Base-by-base conservation (phyloP, 345 rosid species). In the Bruguiera gymnorhiza region DNA sequence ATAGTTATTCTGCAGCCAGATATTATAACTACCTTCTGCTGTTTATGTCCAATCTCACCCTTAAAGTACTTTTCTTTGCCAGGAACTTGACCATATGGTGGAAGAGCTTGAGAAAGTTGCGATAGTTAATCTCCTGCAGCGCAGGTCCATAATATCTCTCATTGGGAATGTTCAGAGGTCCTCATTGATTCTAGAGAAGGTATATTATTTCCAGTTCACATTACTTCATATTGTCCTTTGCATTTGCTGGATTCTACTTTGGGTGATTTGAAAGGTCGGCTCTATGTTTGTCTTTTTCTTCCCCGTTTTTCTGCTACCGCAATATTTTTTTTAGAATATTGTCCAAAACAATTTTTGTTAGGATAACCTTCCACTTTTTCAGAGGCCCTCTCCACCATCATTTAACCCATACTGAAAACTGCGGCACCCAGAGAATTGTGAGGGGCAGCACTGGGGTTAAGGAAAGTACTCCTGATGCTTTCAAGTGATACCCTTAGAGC, bases 21-120 rank as follows among this genome's bases (percentile, higher is more conserved):
- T 26, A 60, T 37, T 63, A 31, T 50, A 21, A 68, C 21, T 43
- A 53, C 27, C 9, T 32, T 75, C 65, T 10, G 20, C 2, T 60
- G 36, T 37, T 76, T 46, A 73, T 67, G 55, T 75, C 29, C 13
- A 20, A 15, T 70, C 60, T 59, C 6, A 29, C 20, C 11, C 64
- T 24, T 57, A 34, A 52, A 34, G 32, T 34, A 23, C 63, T 48
- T 60, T 59, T 36, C 62, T 60, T 67, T 5, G 34, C 65, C 87
- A 95, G 99, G 98, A 95, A 84, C 99, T 95, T 65, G 99, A 95
- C 79, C 94, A 95, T 78, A 96, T 95, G 21, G 94, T 90, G 20
- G 97, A 95, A 85, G 99, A 92, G 69, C 96, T 95, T 16, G 98
- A 92, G 87, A 95, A 92, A 79, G 90, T 95, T 75, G 98, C 98